Evolutionary conservation across 192 early-diverging fungal species (phyloP), one percentile per base, ranked within the genome.

Genomic region (Obelidium mucronatum): DNA sequence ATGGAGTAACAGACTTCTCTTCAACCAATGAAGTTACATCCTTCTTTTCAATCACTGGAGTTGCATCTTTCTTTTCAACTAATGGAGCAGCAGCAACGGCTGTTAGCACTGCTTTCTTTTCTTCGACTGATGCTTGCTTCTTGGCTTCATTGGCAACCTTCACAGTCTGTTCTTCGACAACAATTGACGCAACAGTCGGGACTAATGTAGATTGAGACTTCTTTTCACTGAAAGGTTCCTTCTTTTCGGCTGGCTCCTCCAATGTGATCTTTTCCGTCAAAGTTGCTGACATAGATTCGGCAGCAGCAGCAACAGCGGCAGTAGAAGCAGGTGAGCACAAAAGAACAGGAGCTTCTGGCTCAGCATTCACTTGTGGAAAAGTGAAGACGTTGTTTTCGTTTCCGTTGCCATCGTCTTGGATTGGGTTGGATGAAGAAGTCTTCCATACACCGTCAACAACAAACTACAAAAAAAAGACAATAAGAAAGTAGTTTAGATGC

Each of bases 381-480:
- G 44, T 48, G 0, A 48, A 70, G 3, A 70, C 67, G 28, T 70
- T 70, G 67, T 70, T 70, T 40, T 70, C 67, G 52, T 70, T 70
- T n/a, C 67, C 67, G 17, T 30, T 0, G 24, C 56, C 52, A 53
- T 70, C 67, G 19, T 22, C 4, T 28, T 70, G 33, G 44, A 33
- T 24, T 31, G 67, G 42, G 37, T 70, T 26, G 22, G 40, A n/a
- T 11, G 67, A 11, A 13, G 37, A 39, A 30, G 24, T 26, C 28
- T 55, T 30, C 67, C 67, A 70, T 3, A 52, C 1, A 22, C 67
- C 67, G 1, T 70, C 67, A 55, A 70, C 67, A 48, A 70, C 52
- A 34, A 54, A 70, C 67, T 70, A n/a, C n/a, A n/a, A 0, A 48
- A 19, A 15, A 48, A 19, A 48, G 19, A n/a, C n/a, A n/a, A n/a